These are phyloP conservation scores for Mangifera indica DNA, from an alignment of 345 rosid genomes.

Conservation along the genomic window DNA sequence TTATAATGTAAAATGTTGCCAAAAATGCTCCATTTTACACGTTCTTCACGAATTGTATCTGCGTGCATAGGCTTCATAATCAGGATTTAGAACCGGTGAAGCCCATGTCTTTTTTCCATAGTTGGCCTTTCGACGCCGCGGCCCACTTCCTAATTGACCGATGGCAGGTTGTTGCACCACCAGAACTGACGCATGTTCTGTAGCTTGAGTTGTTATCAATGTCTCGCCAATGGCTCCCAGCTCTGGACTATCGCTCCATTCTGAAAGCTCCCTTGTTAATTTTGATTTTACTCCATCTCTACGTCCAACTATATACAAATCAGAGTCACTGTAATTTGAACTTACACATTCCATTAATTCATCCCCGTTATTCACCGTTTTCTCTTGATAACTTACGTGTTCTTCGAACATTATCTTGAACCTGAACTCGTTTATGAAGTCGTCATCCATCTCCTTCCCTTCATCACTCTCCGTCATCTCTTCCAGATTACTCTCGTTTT, in stretches of 20 bases:
- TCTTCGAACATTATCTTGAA: slow-evolving; percentile 30
- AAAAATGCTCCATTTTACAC: too few relatives aligned
- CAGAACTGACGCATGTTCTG: slow-evolving; percentile 29
- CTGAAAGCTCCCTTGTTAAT: slow-evolving; percentile 27
- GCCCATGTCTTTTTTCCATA: not conserved
- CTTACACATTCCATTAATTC: slow-evolving; percentile 20
- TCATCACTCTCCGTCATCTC: not conserved
- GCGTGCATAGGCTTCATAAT: not conserved
- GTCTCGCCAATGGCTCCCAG: slow-evolving; percentile 37
- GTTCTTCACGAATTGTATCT: too few relatives aligned
- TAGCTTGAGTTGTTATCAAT: slow-evolving; percentile 23
- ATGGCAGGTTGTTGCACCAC: slow-evolving; percentile 31
- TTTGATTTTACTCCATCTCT: slow-evolving; percentile 19
- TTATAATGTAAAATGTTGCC: too few relatives aligned
- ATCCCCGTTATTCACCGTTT: slow-evolving; percentile 16
- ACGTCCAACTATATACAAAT: slow-evolving; percentile 41
- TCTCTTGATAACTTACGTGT: slow-evolving; percentile 30
- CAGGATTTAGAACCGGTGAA: slow-evolving; percentile 12
- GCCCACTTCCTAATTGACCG: not conserved
- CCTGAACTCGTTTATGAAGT: slow-evolving; percentile 36
- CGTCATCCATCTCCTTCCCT: not conserved
- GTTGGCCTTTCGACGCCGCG: not conserved
- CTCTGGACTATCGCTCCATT: slow-evolving; percentile 33
- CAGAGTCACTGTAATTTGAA: slow-evolving; percentile 15
- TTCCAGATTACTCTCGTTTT: not conserved